phyloP scores from a whole-genome alignment of 163 green algal species.

The Scenedesmus sp. region DNA sequence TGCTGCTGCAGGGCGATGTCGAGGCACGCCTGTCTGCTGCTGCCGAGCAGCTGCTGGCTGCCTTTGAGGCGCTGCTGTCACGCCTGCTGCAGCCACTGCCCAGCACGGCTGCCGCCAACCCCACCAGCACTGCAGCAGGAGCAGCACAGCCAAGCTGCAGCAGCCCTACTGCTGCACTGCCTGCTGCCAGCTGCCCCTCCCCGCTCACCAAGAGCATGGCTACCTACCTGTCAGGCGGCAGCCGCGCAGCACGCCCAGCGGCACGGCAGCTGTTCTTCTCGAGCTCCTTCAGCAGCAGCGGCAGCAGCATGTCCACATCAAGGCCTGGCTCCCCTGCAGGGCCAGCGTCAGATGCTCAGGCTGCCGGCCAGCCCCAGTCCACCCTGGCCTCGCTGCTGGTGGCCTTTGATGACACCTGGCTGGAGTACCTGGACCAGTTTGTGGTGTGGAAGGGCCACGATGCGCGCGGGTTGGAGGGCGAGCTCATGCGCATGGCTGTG shows the following conservation, averaged over 20 bases:
- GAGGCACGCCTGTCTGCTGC: conserved; percentile 66
- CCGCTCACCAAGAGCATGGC: conserved; percentile 35
- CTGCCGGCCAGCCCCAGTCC: neutral
- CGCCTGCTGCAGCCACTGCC: conserved; percentile 53
- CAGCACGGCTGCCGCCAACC: neutral
- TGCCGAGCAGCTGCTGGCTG: conserved; percentile 69
- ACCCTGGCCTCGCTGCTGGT: conserved; percentile 64
- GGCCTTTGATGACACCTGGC: conserved; percentile 87
- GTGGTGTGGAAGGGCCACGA: conserved; percentile 91
- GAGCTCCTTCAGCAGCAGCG: neutral
- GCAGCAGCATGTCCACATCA: neutral
- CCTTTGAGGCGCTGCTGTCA: conserved; percentile 81
- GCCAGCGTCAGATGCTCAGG: neutral
- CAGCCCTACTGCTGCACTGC: conserved; percentile 4
- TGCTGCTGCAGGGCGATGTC: conserved; percentile 56
- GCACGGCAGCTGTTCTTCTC: conserved; percentile 21
- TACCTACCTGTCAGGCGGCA: neutral
- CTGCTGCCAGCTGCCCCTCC: neutral
- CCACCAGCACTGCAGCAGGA: neutral
- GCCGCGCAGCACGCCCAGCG: conserved; percentile 10
- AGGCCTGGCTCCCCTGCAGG: neutral
- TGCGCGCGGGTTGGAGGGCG: conserved; percentile 73
- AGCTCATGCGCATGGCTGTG: conserved; percentile 78
- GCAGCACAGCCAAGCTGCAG: neutral
- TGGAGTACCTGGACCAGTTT: conserved; percentile 92